A percentile compares a stretch with the other conserved stretches of the same genome.
Conservation (phyloP, 2,329 filamentous ascomycete genomes). For the Didymellaceae sp. region DNA sequence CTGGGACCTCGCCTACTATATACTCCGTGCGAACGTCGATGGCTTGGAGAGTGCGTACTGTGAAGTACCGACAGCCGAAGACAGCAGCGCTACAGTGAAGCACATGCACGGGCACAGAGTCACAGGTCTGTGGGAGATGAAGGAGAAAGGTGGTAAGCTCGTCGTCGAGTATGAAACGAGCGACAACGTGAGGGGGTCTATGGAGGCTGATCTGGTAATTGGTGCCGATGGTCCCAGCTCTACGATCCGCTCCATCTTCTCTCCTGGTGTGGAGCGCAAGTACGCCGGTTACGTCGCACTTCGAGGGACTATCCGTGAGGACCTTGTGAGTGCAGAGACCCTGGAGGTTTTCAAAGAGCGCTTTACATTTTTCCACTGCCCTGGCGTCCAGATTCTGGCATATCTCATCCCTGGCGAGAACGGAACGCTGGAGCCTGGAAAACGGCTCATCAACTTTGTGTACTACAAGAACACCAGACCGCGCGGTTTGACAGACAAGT, state of each 20-base stretch:
- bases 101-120: constrained; percentile 38
- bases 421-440: constrained; percentile 48
- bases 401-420: constrained; percentile 56
- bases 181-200: constrained; percentile 21
- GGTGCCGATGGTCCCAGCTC: constrained; percentile 44
- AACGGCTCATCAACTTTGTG: constrained; percentile 56
- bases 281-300: constrained; percentile 44
- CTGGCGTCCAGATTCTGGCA: constrained; percentile 48
- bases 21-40: constrained; percentile 42
- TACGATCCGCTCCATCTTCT: constrained; percentile 32
- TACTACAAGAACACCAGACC: constrained; percentile 55
- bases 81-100: constrained; percentile 19
- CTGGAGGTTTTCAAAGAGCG: constrained; percentile 44
- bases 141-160: constrained; percentile 24
- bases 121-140: constrained; percentile 26
- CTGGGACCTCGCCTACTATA: constrained; percentile 44
- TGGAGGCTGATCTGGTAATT: constrained; percentile 38
- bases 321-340: constrained; percentile 26
- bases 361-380: constrained; percentile 51
- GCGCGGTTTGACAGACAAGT: constrained; percentile 38
- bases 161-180: constrained; percentile 26
- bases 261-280: constrained; percentile 29
- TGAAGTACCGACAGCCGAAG: constrained; percentile 24
- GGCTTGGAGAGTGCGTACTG: constrained; percentile 38
- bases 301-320: constrained; percentile 41